These are phyloP conservation scores for Russula sp. DNA, from an alignment of 768 basidiomycete genomes.

Conservation along the genomic window DNA sequence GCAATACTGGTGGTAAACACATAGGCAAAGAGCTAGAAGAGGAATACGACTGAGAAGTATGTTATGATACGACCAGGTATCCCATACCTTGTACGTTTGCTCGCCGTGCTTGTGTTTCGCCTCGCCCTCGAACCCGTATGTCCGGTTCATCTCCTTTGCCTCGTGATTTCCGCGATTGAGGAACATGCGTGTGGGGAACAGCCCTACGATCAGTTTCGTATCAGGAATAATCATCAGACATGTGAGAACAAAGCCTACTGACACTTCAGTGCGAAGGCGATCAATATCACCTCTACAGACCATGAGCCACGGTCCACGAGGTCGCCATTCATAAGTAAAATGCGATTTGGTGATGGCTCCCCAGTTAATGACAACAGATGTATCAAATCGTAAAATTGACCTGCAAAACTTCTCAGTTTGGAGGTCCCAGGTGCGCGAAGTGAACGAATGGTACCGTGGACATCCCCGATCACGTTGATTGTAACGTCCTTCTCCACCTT, in stretches of 20 bases:
- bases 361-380: conserved; percentile 86
- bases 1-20: conserved; percentile 78
- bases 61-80: not conserved
- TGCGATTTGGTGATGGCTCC: conserved; percentile 80
- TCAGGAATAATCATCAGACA: conserved; percentile 6
- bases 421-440: conserved; percentile 4
- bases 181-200: conserved; percentile 85
- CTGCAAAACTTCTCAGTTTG: conserved; percentile 40
- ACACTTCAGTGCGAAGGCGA: conserved; percentile 96
- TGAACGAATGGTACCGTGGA: conserved; percentile 60
- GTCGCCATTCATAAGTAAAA: conserved; percentile 89
- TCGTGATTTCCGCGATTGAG: conserved; percentile 98
- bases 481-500: conserved; percentile 72
- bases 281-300: conserved; percentile 90
- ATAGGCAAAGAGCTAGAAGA: conserved; percentile 77
- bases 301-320: conserved; percentile 97
- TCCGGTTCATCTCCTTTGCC: conserved; percentile 94
- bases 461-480: conserved; percentile 94
- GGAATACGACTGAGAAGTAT: not conserved
- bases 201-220: conserved; percentile 53
- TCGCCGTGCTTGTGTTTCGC: conserved; percentile 96
- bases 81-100: conserved; percentile 79
- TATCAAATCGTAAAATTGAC: conserved; percentile 93
- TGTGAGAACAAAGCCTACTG: conserved; percentile 33
- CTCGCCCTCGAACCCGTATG: conserved; percentile 94